A percentile compares a stretch with the other conserved stretches of the same genome.
Conservation (phyloP, 257 asterid genomes). For the Solanum bulbocastanum region DNA sequence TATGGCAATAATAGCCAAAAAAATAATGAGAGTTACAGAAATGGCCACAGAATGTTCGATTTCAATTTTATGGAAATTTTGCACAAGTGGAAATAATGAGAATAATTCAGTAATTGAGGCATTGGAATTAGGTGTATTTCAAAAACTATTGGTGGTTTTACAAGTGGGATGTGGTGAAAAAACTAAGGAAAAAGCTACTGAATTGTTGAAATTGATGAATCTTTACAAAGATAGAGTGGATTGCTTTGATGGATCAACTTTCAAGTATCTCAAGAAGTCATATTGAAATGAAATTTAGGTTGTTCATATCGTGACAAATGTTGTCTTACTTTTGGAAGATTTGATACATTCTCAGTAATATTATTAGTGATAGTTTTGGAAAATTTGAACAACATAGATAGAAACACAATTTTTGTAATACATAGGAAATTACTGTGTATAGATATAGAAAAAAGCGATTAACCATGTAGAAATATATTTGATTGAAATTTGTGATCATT, state of each 20-base stretch:
- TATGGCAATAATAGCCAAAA: slow-evolving; percentile 57
- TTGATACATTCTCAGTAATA: not conserved
- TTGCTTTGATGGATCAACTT: slow-evolving; percentile 54
- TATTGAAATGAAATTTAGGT: not conserved
- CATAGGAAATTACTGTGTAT: not conserved
- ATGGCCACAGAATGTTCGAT: slow-evolving; percentile 38
- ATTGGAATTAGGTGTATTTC: slow-evolving; percentile 61
- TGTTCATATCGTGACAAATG: not conserved
- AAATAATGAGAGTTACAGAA: slow-evolving; percentile 58
- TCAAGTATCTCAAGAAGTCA: slow-evolving; percentile 46
- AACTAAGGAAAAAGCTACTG: slow-evolving; percentile 58
- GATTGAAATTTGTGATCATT: not conserved
- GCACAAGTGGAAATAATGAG: slow-evolving; percentile 26
- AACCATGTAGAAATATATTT: not conserved
- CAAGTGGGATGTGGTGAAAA: slow-evolving; percentile 59
- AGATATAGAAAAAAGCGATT: not conserved
- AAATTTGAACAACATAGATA: not conserved
- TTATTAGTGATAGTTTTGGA: not conserved
- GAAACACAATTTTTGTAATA: not conserved
- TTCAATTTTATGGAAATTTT: slow-evolving; percentile 54
- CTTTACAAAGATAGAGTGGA: slow-evolving; percentile 39
- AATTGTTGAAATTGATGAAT: slow-evolving; percentile 62
- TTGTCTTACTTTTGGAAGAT: not conserved
- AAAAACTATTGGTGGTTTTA: slow-evolving; percentile 63
- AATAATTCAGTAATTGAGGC: slow-evolving; percentile 37